These are phyloP conservation scores for Extremus antarcticus DNA, from an alignment of 495 filamentous ascomycete genomes.

Conservation along the genomic window DNA sequence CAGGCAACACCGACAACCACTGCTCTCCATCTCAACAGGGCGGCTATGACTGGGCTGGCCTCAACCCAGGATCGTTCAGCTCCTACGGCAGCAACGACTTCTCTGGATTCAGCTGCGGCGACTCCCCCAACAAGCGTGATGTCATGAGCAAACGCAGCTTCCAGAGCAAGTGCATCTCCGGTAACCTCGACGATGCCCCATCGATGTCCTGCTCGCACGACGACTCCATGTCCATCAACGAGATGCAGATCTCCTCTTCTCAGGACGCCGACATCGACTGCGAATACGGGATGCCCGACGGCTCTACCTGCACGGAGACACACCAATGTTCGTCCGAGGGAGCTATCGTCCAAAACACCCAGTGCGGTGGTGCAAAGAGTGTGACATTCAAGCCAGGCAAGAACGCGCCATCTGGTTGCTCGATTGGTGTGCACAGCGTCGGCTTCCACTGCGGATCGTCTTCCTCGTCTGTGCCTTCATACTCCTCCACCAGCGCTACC, in stretches of 20 bases:
- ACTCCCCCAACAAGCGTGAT: conserved; percentile 38
- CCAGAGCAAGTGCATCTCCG: conserved; percentile 51
- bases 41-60: conserved; percentile 62
- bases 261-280: conserved; percentile 69
- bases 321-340: conserved; percentile 52
- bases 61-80: conserved; percentile 50
- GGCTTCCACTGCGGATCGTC: conserved; percentile 66
- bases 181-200: conserved; percentile 30
- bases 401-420: conserved; percentile 40
- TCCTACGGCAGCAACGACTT: conserved; percentile 64
- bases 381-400: conserved; percentile 57
- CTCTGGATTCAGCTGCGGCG: conserved; percentile 53
- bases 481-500: not conserved
- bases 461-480: conserved; percentile 15
- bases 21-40: conserved; percentile 54
- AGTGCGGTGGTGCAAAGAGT: conserved; percentile 81
- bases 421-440: conserved; percentile 64
- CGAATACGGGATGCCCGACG: conserved; percentile 72
- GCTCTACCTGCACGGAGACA: conserved; percentile 64
- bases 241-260: conserved; percentile 60
- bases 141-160: conserved; percentile 32
- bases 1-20: conserved; percentile 63
- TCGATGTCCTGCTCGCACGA: conserved; percentile 46
- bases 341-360: conserved; percentile 61
- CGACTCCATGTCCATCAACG: conserved; percentile 60